A percentile compares a stretch with the other conserved stretches of the same genome.
Evolutionary conservation across 1,284 basidiomycete species (phyloP).

Genomic region (Heterobasidion occidentale): DNA sequence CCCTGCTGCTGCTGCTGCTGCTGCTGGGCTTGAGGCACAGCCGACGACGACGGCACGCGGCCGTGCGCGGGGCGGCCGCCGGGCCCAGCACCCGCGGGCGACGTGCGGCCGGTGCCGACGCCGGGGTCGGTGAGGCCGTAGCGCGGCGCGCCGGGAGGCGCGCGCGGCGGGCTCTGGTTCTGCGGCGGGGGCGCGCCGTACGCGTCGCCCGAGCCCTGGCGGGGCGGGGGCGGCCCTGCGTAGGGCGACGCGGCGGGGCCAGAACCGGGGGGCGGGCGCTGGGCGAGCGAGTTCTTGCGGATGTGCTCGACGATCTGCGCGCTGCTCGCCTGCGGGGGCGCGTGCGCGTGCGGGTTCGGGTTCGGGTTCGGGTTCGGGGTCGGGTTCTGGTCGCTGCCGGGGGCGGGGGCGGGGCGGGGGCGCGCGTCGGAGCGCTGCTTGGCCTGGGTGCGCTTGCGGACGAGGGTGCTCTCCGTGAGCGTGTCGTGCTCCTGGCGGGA

Average conservation of each 20-base stretch:
- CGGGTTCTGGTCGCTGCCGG: conserved; percentile 4
- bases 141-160: conserved; percentile 19
- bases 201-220: not conserved
- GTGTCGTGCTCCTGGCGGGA: conserved; percentile 76
- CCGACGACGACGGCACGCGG: too few relatives aligned
- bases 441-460: conserved; percentile 79
- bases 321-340: conserved; percentile 9
- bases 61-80: not conserved
- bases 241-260: not conserved
- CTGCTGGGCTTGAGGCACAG: too few relatives aligned
- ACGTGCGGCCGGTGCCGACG: conserved; percentile 4
- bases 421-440: conserved; percentile 56
- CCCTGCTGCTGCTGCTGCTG: not conserved
- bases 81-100: not conserved
- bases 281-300: conserved; percentile 22
- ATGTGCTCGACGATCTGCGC: conserved; percentile 24
- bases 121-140: conserved; percentile 22
- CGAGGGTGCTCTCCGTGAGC: conserved; percentile 73
- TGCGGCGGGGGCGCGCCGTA: not conserved
- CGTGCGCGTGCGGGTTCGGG: not conserved
- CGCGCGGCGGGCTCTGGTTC: conserved; percentile 5
- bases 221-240: not conserved
- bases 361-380: not conserved
- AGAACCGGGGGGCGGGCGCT: not conserved
- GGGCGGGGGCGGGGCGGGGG: conserved; percentile 12